These are phyloP conservation scores for Lasiodiplodia sp. DNA, from an alignment of 2,329 filamentous ascomycete genomes.

Conservation along the genomic window DNA sequence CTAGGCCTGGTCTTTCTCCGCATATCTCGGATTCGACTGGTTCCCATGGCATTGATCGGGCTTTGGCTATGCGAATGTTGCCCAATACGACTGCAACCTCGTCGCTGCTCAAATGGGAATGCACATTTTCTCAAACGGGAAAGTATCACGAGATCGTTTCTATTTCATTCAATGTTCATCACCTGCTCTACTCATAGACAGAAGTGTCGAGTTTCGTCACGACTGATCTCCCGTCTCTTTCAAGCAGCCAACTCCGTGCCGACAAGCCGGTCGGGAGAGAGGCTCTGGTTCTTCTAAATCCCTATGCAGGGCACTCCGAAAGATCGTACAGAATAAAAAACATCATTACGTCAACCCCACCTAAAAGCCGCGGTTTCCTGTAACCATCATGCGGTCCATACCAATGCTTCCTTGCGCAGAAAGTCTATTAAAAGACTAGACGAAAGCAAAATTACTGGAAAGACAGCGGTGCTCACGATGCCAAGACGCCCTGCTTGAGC, in stretches of 20 bases:
- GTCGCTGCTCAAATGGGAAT: not conserved
- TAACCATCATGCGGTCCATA: no score
- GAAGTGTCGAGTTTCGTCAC: not conserved
- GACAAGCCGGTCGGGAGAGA: not conserved
- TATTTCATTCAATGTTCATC: not conserved
- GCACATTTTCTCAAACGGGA: not conserved
- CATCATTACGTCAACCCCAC: not conserved
- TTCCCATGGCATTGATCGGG: not conserved
- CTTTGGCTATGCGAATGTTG: not conserved
- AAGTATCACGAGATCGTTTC: not conserved
- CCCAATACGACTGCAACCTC: not conserved
- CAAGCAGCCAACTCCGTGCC: not conserved
- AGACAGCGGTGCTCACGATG: not conserved
- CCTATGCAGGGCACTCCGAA: not conserved
- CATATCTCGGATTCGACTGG: not conserved
- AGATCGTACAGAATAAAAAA: constrained; percentile 19
- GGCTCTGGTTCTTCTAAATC: not conserved
- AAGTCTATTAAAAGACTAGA: not conserved
- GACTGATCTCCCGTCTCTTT: not conserved
- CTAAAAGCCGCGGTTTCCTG: no score
- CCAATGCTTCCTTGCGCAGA: no score
- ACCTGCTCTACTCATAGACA: not conserved
- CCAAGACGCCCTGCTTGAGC: constrained; percentile 35
- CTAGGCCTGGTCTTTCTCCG: not conserved
- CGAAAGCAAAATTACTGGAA: not conserved